Base-by-base conservation (phyloP, 306 rosid genomes). In the Begonia loranthoides region DNA sequence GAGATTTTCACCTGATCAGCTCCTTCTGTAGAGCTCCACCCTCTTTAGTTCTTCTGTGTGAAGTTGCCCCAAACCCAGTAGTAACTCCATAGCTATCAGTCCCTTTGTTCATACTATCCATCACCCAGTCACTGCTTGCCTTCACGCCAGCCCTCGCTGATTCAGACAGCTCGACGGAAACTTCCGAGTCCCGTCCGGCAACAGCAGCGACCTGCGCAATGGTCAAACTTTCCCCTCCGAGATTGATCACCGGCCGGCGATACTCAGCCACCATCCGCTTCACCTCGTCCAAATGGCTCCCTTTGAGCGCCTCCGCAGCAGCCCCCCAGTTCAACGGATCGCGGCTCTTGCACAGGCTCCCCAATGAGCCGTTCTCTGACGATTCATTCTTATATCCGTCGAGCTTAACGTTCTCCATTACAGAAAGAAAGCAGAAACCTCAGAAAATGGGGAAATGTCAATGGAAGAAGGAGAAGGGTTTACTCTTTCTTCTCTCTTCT, bases 81-180 rank as follows among this genome's bases (percentile, higher is more conserved):
- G 97, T 90, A 52, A 90, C 82, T 14, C 97, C 97, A 4, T 90
- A 89, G 15, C 87, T 85, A 45, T 89, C 95, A 0, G 78, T 85
- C 0, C 95, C 97, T 0, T 76, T 78, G 17, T 50, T 48, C 90
- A 85, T 76, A 52, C 85, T 80, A 0, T 90, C 78, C 87, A 82
- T 76, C 3, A 90, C 95, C 97, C 97, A 90, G 15, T 90, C 94
- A 28, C 95, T 82, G 55, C 97, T 89, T 1, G 97, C 97, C 70
- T 85, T 78, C 10, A 85, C 95, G 0, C 87, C 83, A 0, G 83
- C 85, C 61, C 95, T 66, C 0, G 87, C 47, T 0, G 73, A 58
- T 73, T 90, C 97, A 0, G 85, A 61, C 0, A 85, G 78, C 73
- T 90, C 80, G 12, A 89, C 95, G 44, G 46, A 24, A 0, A 82